Evolutionary conservation across 805 yeast species (phyloP).

Genomic region (Starmerella ratchasimensis): DNA sequence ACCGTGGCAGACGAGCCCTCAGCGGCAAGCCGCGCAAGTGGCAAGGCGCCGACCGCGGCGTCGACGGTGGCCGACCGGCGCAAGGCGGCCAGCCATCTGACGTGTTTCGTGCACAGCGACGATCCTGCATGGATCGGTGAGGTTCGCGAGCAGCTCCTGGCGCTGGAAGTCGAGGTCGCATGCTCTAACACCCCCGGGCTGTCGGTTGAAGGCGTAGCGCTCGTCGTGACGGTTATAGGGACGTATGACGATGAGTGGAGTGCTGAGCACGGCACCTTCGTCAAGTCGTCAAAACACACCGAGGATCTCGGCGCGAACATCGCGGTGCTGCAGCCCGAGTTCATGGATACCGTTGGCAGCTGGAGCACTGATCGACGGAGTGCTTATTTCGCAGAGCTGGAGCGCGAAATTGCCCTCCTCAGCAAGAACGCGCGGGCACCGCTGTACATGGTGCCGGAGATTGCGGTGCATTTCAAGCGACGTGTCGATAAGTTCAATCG

Average conservation of each 20-base stretch:
- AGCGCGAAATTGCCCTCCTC: background rate
- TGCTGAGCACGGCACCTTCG: conserved; percentile 3
- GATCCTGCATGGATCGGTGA: background rate
- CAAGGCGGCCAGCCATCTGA: conserved; percentile 2
- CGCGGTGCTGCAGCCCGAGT: conserved; percentile 3
- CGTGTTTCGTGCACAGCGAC: background rate
- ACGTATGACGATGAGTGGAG: conserved; percentile 11
- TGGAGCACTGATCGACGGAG: background rate
- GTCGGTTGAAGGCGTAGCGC: conserved; percentile 4
- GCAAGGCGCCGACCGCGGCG: too few relatives aligned
- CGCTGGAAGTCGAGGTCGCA: background rate
- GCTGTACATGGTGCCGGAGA: conserved; percentile 11
- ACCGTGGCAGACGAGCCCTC: too few relatives aligned
- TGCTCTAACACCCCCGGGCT: background rate
- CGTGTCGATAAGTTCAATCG: conserved; percentile 10
- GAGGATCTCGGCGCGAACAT: conserved; percentile 7
- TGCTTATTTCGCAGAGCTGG: conserved; percentile 2
- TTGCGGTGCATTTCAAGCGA: conserved; percentile 6
- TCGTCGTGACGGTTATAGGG: conserved; percentile 6
- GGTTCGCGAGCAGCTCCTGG: background rate
- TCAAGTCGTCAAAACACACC: conserved; percentile 4
- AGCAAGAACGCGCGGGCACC: background rate
- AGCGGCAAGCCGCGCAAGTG: too few relatives aligned
- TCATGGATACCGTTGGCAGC: conserved; percentile 6
- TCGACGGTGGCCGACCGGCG: conserved; percentile 4